phyloP scores from a whole-genome alignment of 2,329 filamentous ascomycete genomes.

The Xylariaceae sp. region DNA sequence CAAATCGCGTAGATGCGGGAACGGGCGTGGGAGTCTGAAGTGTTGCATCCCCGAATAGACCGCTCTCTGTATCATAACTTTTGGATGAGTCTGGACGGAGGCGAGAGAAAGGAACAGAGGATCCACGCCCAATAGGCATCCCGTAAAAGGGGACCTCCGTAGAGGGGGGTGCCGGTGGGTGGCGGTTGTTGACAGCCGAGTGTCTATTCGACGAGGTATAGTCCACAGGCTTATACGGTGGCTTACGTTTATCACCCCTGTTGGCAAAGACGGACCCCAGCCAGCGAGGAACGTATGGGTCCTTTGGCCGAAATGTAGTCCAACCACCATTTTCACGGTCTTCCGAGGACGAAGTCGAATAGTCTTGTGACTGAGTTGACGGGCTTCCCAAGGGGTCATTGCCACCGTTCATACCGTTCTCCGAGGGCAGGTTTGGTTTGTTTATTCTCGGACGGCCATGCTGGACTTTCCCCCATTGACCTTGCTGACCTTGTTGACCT shows the following conservation, averaged over 20 bases:
- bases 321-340: neutral
- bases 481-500: no score
- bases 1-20: no score
- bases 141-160: constrained; percentile 31
- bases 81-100: constrained; percentile 30
- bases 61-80: constrained; percentile 42
- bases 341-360: neutral
- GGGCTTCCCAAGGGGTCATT: neutral
- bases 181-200: constrained; percentile 14
- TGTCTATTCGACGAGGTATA: constrained; percentile 18
- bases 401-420: no score
- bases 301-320: neutral
- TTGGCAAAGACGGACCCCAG: constrained; percentile 6
- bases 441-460: no score
- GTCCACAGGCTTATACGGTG: constrained; percentile 18
- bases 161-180: constrained; percentile 24
- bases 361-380: no score
- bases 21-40: constrained; percentile 32
- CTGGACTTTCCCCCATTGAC: no score
- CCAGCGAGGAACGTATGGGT: constrained; percentile 20
- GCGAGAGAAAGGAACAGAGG: constrained; percentile 23
- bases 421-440: no score
- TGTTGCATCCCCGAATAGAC: constrained; percentile 39
- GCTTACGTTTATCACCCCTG: neutral
- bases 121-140: constrained; percentile 29